Base-by-base conservation (phyloP, 2,329 filamentous ascomycete genomes). In the Neonectria hederae region DNA sequence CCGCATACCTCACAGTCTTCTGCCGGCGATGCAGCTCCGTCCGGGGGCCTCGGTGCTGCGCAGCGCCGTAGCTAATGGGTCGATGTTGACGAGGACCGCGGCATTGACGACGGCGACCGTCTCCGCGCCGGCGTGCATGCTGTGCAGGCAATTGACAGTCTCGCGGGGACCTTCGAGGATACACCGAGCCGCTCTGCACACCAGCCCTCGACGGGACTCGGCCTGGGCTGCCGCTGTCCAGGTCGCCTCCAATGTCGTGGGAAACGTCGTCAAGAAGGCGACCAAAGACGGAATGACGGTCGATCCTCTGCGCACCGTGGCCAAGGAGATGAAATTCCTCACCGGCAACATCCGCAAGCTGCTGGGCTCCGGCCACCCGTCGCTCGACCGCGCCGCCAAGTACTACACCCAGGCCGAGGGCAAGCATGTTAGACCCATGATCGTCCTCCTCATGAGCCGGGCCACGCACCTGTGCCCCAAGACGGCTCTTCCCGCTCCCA, bases 401-500 rank as follows among this genome's bases (percentile, higher is more conserved):
- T 99, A 99, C 84, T 99, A 99, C 79, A 97, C 96, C 22, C 92
- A 95, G 75, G 92, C 92, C 64, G 94, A 98, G 83, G 96, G 96
- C 67, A 99, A 99, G 83, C 96, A 98, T 80, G 90, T 99, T 72
- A 90, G 96, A 70, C 96, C 96, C 30, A 88, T 97, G 79, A 91
- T 99, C 65, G 94, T 99, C 30, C 87, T 99, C 66, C 89, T 99
- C 74, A 98, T 99, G 95, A 95, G 94, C 66, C 89, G 94, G 76
- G 96, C 96, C 5, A 97, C 95, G 1, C 89, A 93, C n/a, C 82
- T 93, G 59, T 84, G 92, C 84, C 80, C 93, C 83, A 83, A 94
- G 77, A 72, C 76, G 26, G 75, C 80, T 13, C 77, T 79, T 19
- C 72, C 76, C 4, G 75, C 78, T n/a, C 70, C 77, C 10, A 67